Conservation (phyloP, 192 early-diverging fungal species). For the Backusella luteola region DNA sequence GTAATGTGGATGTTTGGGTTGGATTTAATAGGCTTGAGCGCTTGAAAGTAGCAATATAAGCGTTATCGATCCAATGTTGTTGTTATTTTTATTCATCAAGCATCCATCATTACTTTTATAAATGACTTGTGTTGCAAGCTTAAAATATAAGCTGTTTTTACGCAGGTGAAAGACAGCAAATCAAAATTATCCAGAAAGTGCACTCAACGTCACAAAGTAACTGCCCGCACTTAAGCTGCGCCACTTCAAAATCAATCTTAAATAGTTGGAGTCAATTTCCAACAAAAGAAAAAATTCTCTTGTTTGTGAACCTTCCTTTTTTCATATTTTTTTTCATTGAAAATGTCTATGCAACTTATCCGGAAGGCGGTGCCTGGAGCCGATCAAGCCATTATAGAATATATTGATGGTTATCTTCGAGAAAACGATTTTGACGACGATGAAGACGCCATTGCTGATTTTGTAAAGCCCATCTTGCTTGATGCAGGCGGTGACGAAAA, state of each 20-base stretch:
- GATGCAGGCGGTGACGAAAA: slow-evolving; percentile 63
- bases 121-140: no score
- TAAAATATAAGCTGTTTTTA: no score
- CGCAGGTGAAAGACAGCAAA: no score
- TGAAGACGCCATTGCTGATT: slow-evolving; percentile 61
- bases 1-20: no score
- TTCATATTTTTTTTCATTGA: not conserved
- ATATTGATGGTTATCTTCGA: slow-evolving; percentile 69
- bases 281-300: not conserved
- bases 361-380: slow-evolving; percentile 63
- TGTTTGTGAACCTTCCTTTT: not conserved
- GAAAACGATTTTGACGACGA: slow-evolving; percentile 56
- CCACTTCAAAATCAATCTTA: not conserved
- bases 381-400: slow-evolving; percentile 76
- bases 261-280: not conserved
- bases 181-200: not conserved
- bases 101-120: no score
- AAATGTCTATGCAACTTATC: slow-evolving; percentile 40
- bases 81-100: no score
- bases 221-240: not conserved
- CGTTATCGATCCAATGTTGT: no score
- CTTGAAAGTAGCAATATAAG: no score
- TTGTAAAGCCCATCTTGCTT: slow-evolving; percentile 66
- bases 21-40: no score
- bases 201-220: not conserved